Evolutionary conservation across 495 filamentous ascomycete species (phyloP), one percentile per base, ranked within the genome.

Genomic region (Aspergillus kassunensis): DNA sequence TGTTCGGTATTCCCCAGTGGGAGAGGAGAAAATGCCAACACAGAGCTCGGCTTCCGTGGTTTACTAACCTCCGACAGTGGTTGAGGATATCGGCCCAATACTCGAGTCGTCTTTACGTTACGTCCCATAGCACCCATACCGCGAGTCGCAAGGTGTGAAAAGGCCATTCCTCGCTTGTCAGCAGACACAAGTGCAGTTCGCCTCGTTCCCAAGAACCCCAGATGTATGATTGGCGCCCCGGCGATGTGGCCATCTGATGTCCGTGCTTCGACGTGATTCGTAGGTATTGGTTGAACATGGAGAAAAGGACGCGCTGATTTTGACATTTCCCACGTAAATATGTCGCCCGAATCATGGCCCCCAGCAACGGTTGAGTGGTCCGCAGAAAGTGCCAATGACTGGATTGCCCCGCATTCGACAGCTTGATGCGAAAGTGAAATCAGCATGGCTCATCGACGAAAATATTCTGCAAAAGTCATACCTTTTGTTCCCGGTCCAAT

Each of bases 141-240:
- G 55, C 93, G 74, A 12, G 91, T 96, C 23, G 93, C 95, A 25
- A 97, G 78, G 67, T 97, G 95, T 6, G 95, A 96, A 65, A 99
- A 99, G 8, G 92, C 91, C 93, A 99, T 97, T 37, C 93, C 93
- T 33, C 81, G 80, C 60, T 92, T 90, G 65, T 99, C 91, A 1
- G 92, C 92, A n/a, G 93, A 99, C 21, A 96, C 89, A n/a, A 99
- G 73, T 33, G 93, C 93, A 31, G 93, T 97, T 61, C 96, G 95
- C 45, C 93, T 76, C 12, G 88, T 95, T 19, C 95, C 93, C n/a
- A 99, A 75, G 58, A 99, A 99, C 1, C 91, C 93, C 25, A 97
- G 65, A 72, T 97, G 93, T 27, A 91, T 81, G 39, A 99, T 80
- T 6, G 86, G 77, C 11, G 82, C 79, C 50, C 85, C 86, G 7